phyloP scores from a whole-genome alignment of 208 protist species.

The Leishmania turanica region DNA sequence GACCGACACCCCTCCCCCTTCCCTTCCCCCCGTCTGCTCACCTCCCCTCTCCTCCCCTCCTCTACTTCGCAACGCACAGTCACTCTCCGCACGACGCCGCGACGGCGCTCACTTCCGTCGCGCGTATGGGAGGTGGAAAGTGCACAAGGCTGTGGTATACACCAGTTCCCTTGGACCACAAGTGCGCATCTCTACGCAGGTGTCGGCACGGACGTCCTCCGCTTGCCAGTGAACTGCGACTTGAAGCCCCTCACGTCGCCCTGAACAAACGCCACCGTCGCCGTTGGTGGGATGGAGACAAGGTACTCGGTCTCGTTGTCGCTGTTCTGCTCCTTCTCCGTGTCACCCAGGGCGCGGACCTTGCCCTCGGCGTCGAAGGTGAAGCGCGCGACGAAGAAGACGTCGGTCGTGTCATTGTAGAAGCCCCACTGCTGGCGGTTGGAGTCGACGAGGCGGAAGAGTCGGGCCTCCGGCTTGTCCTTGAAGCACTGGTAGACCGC shows the following conservation, averaged over 20 bases:
- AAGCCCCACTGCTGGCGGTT: conserved; percentile 49
- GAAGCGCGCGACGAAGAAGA: conserved; percentile 19
- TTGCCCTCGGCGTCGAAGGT: conserved; percentile 24
- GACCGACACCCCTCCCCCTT: not conserved
- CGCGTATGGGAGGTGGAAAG: not conserved
- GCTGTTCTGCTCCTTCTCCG: conserved; percentile 37
- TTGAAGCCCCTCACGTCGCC: conserved; percentile 53
- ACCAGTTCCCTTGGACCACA: not conserved
- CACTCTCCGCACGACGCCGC: not conserved
- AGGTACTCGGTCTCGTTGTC: conserved; percentile 27
- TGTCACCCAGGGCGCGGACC: conserved; percentile 11
- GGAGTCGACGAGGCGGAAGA: conserved; percentile 74
- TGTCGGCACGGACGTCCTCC: not conserved
- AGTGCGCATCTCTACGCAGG: not conserved
- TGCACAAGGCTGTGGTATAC: not conserved
- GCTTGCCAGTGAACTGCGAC: conserved; percentile 45
- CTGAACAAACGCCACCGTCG: conserved; percentile 55
- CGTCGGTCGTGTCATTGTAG: conserved; percentile 59
- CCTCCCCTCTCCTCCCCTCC: not conserved
- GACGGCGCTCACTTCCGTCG: not conserved
- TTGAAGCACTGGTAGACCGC: conserved; percentile 70
- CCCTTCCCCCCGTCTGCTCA: not conserved
- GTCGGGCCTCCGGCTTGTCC: conserved; percentile 59
- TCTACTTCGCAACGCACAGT: not conserved
- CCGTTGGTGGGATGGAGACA: conserved; percentile 35